Evolutionary conservation across 176 grass and related monocot genomes (phyloP).

Genomic region (Pontederia crassipes): DNA sequence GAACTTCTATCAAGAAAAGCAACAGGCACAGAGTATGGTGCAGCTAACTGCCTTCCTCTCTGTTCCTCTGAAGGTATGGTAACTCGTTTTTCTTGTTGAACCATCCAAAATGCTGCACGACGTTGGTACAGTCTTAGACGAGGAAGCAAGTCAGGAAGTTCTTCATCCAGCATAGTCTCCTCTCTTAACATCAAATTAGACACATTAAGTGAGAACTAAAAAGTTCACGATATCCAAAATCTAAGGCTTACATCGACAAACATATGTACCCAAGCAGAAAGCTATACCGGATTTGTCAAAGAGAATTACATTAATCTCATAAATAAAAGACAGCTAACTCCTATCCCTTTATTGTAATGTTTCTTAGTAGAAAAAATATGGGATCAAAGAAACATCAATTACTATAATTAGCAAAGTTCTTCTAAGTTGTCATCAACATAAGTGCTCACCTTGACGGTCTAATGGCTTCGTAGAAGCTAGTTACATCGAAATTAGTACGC

Average conservation of each 20-base stretch:
- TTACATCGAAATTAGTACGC: conserved; percentile 59
- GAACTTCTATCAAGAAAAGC: conserved; percentile 53
- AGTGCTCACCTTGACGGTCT: conserved; percentile 48
- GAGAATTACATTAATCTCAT: neutral
- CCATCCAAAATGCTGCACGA: conserved; percentile 94
- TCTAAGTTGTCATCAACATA: neutral
- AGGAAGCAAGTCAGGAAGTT: conserved; percentile 69
- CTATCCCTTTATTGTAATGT: neutral
- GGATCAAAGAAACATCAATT: neutral
- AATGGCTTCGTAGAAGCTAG: conserved; percentile 73
- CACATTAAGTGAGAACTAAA: conserved; percentile 11
- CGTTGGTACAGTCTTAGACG: conserved; percentile 78
- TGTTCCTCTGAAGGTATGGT: conserved; percentile 10
- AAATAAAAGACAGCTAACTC: too few relatives aligned
- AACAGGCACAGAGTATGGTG: conserved; percentile 75
- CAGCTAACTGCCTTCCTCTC: conserved; percentile 22
- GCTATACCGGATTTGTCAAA: neutral
- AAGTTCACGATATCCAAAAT: neutral
- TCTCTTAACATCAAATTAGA: conserved; percentile 26
- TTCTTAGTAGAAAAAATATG: neutral
- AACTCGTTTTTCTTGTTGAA: conserved; percentile 58
- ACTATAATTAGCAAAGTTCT: neutral
- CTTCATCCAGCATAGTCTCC: conserved; percentile 40
- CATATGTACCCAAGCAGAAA: too few relatives aligned
- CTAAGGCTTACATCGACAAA: too few relatives aligned